phyloP scores from a whole-genome alignment of 495 filamentous ascomycete genomes.

The Lindgomyces ingoldianus region DNA sequence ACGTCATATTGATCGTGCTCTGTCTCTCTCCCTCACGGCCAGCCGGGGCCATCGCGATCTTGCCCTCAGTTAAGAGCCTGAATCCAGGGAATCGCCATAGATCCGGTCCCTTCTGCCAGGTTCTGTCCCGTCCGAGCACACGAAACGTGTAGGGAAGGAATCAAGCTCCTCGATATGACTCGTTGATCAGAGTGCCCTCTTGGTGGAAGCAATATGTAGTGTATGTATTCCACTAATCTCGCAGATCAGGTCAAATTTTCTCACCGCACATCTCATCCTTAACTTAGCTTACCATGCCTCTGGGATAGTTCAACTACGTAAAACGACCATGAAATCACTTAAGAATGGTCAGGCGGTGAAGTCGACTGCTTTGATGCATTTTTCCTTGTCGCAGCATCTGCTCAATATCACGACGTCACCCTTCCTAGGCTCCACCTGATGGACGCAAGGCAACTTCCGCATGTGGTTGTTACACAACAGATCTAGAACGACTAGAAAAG shows the following conservation, averaged over 20 bases:
- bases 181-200: neutral
- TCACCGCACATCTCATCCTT: neutral
- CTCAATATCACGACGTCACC: conserved; percentile 1
- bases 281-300: neutral
- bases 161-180: conserved; percentile 1
- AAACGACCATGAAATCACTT: neutral
- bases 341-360: conserved; percentile 14
- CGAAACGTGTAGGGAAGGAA: neutral
- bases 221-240: neutral
- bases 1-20: neutral
- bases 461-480: neutral
- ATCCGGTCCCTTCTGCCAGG: conserved; percentile 12
- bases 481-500: neutral
- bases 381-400: conserved; percentile 1
- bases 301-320: conserved; percentile 12
- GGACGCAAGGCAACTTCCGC: neutral
- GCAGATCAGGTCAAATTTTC: neutral
- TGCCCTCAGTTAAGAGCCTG: neutral
- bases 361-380: neutral
- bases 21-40: neutral
- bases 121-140: neutral
- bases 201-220: neutral
- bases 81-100: conserved; percentile 12
- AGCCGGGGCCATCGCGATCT: too few species aligned
- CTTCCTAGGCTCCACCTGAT: neutral